Evolutionary conservation across 2,329 filamentous ascomycete species (phyloP).

Genomic region (Cephalotrichum gorgonifer): DNA sequence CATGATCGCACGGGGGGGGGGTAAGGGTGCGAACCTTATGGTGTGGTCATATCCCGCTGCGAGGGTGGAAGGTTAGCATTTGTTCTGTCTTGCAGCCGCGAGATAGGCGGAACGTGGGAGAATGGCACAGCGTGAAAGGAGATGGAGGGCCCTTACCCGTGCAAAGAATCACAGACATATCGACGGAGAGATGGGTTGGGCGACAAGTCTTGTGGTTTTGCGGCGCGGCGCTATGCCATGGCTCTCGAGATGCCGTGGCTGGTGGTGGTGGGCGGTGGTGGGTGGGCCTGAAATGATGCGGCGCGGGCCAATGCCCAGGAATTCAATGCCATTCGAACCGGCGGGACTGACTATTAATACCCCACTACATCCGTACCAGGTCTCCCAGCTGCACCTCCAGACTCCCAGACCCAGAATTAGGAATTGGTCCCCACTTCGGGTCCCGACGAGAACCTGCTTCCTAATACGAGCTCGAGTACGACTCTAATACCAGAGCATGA

Average conservation of each 20-base stretch:
- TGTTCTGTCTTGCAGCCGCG: too few relatives aligned
- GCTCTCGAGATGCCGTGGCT: not conserved
- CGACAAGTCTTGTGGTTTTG: not conserved
- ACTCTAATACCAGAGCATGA: too few relatives aligned
- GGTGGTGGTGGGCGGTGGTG: not conserved
- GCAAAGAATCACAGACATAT: constrained; percentile 53
- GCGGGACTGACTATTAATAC: too few relatives aligned
- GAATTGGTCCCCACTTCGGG: too few relatives aligned
- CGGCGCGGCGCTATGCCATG: not conserved
- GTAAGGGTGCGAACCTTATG: constrained; percentile 40
- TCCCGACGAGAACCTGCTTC: too few relatives aligned
- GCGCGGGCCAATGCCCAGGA: too few relatives aligned
- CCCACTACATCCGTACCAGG: too few relatives aligned
- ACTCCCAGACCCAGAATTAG: too few relatives aligned
- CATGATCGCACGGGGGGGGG: too few relatives aligned
- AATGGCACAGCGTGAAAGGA: not conserved
- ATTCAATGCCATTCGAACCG: too few relatives aligned
- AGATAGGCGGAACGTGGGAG: not conserved
- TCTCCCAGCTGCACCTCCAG: too few relatives aligned
- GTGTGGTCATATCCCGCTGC: constrained; percentile 54
- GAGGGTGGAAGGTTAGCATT: not conserved
- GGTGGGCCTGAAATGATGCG: not conserved
- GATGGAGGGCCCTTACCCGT: constrained; percentile 35
- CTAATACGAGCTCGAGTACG: too few relatives aligned
- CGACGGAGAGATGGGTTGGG: not conserved